Evolutionary conservation across 768 basidiomycete genomes (phyloP).

Genomic region (Strobilomyces confusus): DNA sequence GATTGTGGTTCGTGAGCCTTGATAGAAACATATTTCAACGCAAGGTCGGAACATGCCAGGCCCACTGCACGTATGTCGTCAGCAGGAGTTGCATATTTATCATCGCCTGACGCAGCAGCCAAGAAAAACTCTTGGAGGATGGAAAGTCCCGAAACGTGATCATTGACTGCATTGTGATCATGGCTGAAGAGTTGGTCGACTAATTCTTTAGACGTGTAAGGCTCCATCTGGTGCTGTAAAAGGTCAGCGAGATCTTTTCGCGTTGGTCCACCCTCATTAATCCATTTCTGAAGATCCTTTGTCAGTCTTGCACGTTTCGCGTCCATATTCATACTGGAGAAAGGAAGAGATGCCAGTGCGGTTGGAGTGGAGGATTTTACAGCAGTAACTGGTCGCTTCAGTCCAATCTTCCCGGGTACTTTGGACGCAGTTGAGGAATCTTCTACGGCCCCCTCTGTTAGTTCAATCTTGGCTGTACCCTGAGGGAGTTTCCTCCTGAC

Average conservation of each 20-base stretch:
- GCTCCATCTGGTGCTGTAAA: slow-evolving; percentile 90
- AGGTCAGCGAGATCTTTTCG: slow-evolving; percentile 84
- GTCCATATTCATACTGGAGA: slow-evolving; percentile 29
- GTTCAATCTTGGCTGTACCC: slow-evolving; percentile 48
- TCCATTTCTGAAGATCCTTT: slow-evolving; percentile 79
- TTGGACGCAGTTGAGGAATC: slow-evolving; percentile 33
- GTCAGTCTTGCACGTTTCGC: slow-evolving; percentile 61
- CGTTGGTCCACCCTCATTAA: slow-evolving; percentile 80
- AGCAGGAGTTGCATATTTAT: slow-evolving; percentile 41
- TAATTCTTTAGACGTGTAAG: slow-evolving; percentile 72
- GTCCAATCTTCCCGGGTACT: slow-evolving; percentile 35
- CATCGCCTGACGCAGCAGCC: slow-evolving; percentile 51
- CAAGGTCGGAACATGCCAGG: slow-evolving; percentile 85
- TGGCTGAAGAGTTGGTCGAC: slow-evolving; percentile 83
- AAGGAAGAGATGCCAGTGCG: slow-evolving; percentile 33
- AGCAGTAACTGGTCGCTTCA: slow-evolving; percentile 41
- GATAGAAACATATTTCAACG: slow-evolving; percentile 90
- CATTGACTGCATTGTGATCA: slow-evolving; percentile 93
- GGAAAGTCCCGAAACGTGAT: slow-evolving; percentile 76
- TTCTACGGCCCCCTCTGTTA: slow-evolving; percentile 35
- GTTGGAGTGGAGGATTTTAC: slow-evolving; percentile 34
- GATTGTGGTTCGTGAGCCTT: slow-evolving; percentile 89
- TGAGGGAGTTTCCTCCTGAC: slow-evolving; percentile 72
- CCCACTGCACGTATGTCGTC: slow-evolving; percentile 60
- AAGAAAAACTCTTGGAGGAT: slow-evolving; percentile 74